Evolutionary conservation across 2,329 filamentous ascomycete genomes (phyloP), one percentile per base, ranked within the genome.

Genomic region (Colletotrichum noveboracense): DNA sequence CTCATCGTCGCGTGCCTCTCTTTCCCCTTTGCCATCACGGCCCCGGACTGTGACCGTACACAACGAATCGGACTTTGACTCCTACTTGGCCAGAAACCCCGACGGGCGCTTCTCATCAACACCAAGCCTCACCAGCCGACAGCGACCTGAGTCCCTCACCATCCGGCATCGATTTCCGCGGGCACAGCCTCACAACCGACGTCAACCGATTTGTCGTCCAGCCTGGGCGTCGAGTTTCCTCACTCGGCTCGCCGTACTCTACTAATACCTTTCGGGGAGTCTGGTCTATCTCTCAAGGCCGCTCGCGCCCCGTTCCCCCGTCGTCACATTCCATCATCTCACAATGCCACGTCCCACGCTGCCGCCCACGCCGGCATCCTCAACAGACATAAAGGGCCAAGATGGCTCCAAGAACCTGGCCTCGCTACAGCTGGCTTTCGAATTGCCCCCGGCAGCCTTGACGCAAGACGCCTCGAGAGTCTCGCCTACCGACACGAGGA

Each of bases 351-450:
- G 90, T 74, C 88, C 90, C 60, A 88, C 87, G 71, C 88, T 93
- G 70, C 95, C 94, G 60, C 94, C 93, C 58, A 97, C 95, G 65
- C 95, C 95, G 55, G 93, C 92, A 68, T 94, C 94, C 13, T 96
- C 94, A 38, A 94, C 94, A 66, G 95, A 97, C 81, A 94, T 97
- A 82, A 91, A 91, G 72, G 93, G 92, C 78, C 92, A 95, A 84
- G 93, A 94, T 84, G 91, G 92, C 76, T 87, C 88, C n/a, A 88
- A 88, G 66, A 89, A 91, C 76, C 88, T 93, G 61, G 86, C 88
- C 55, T 87, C 89, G 52, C 86, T 94, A 28, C 94, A 95, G 80
- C 87, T 92, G 77, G 89, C 92, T 67, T 96, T 97, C 82, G 90
- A 94, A 79, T 89, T 97, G 14, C 95, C 95, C 7, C 95, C 95